Percentiles rank a stretch among this genome's conserved stretches.
Evolutionary conservation across 805 yeast species (phyloP).

Genomic region (Kluyveromyces lactis): DNA sequence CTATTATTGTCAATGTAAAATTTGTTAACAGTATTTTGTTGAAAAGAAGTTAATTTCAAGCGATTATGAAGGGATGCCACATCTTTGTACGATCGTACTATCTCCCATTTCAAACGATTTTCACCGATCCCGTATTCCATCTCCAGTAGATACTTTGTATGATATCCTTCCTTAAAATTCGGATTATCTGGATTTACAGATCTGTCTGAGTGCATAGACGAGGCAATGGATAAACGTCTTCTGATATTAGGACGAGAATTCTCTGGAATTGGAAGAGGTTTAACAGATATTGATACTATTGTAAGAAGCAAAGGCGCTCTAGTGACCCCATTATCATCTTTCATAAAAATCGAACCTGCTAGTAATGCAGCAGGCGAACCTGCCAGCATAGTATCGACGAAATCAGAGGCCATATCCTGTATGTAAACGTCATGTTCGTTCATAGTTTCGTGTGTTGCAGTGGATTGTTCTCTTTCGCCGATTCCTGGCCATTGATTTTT

Average conservation of each 20-base stretch:
- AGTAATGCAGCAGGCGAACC: slow-evolving; percentile 71
- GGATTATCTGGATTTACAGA: not conserved
- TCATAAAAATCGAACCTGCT: slow-evolving; percentile 63
- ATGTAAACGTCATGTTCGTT: slow-evolving; percentile 15
- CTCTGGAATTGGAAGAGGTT: slow-evolving; percentile 37
- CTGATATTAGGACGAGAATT: slow-evolving; percentile 9
- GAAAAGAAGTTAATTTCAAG: slow-evolving; percentile 47
- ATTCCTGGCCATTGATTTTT: slow-evolving; percentile 1
- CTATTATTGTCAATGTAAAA: slow-evolving; percentile 21
- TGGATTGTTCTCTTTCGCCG: not conserved
- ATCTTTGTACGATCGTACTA: slow-evolving; percentile 65
- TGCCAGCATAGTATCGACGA: slow-evolving; percentile 46
- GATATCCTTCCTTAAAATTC: slow-evolving; percentile 9
- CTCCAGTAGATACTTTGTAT: slow-evolving; percentile 50
- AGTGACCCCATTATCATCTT: slow-evolving; percentile 66
- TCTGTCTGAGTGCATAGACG: not conserved
- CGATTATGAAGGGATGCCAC: slow-evolving; percentile 62
- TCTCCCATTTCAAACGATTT: slow-evolving; percentile 69
- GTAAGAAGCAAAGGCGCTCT: slow-evolving; percentile 79
- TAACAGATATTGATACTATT: slow-evolving; percentile 57
- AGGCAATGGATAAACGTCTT: not conserved
- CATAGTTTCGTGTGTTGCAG: not conserved
- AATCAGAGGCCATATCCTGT: slow-evolving; percentile 31
- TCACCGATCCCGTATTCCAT: slow-evolving; percentile 88
- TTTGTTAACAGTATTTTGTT: slow-evolving; percentile 29